phyloP scores from a whole-genome alignment of 2,329 filamentous ascomycete species.

The Ophiostoma sp. region DNA sequence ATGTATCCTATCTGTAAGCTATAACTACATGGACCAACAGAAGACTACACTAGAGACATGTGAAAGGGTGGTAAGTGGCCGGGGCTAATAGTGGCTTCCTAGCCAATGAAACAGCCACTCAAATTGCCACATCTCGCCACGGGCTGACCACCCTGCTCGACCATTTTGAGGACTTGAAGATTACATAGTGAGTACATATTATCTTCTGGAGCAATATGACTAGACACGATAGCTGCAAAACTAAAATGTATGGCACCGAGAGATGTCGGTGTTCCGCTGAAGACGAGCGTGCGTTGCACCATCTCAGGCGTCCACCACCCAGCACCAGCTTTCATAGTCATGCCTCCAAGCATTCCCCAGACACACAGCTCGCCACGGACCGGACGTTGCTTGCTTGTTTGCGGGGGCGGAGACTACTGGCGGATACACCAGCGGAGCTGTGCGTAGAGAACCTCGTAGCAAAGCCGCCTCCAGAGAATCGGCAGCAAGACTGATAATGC shows the following conservation, averaged over 20 bases:
- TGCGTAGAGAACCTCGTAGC: not conserved
- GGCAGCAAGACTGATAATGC: not conserved
- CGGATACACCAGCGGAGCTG: not conserved
- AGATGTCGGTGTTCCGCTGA: too few relatives aligned
- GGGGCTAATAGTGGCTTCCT: not conserved
- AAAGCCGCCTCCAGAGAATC: not conserved
- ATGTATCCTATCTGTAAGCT: too few relatives aligned
- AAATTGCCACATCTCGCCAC: not conserved
- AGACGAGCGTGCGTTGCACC: too few relatives aligned
- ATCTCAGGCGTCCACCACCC: too few relatives aligned
- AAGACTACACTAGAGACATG: not conserved
- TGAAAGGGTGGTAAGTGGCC: not conserved
- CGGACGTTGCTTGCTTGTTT: not conserved
- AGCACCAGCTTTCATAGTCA: not conserved
- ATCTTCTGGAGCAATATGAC: too few relatives aligned
- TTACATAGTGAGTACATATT: too few relatives aligned
- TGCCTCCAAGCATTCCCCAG: not conserved
- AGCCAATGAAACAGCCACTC: not conserved
- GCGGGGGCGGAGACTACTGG: not conserved
- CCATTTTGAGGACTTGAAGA: not conserved
- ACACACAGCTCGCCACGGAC: not conserved
- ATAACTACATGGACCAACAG: not conserved
- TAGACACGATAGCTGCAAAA: too few relatives aligned
- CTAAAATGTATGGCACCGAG: too few relatives aligned
- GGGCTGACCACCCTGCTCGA: not conserved